A percentile compares a stretch with the other conserved stretches of the same genome.
phyloP scores from a whole-genome alignment of 2,329 filamentous ascomycete genomes.

The Aspergillus amoenus region DNA sequence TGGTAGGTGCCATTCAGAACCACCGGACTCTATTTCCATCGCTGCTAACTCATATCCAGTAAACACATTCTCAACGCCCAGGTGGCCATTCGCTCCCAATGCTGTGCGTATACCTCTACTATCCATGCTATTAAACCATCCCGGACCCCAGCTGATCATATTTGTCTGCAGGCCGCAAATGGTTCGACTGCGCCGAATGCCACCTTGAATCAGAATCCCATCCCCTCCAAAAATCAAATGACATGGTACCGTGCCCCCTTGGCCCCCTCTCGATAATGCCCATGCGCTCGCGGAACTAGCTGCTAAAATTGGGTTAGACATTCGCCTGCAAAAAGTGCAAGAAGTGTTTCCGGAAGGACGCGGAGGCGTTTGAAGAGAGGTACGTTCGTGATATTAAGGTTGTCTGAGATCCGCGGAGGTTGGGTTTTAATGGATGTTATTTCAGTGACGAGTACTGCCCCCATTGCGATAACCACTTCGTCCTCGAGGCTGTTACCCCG shows the following conservation, averaged over 20 bases:
- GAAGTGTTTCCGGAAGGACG: conserved; percentile 96
- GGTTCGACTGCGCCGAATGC: conserved; percentile 98
- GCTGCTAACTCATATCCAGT: conserved; percentile 49
- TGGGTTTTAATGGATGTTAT: neutral
- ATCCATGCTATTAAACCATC: neutral
- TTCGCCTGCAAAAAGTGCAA: conserved; percentile 99
- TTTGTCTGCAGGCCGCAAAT: conserved; percentile 70
- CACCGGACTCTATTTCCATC: neutral
- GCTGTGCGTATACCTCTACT: conserved; percentile 63
- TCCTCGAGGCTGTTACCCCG: conserved; percentile 82
- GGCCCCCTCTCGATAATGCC: neutral
- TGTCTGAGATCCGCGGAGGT: no score
- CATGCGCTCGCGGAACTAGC: neutral
- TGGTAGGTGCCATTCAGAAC: conserved; percentile 23
- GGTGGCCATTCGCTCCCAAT: conserved; percentile 91
- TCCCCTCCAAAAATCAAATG: conserved; percentile 70
- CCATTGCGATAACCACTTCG: conserved; percentile 98
- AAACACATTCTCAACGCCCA: conserved; percentile 99
- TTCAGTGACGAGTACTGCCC: conserved; percentile 92
- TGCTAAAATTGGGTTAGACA: conserved; percentile 35
- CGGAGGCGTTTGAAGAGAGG: conserved; percentile 85
- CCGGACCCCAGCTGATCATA: neutral
- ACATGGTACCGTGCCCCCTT: conserved; percentile 62
- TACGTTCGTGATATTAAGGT: conserved; percentile 21
- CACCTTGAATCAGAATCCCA: conserved; percentile 81